phyloP scores from a whole-genome alignment of 306 rosid genomes.

The Rosa rugosa region DNA sequence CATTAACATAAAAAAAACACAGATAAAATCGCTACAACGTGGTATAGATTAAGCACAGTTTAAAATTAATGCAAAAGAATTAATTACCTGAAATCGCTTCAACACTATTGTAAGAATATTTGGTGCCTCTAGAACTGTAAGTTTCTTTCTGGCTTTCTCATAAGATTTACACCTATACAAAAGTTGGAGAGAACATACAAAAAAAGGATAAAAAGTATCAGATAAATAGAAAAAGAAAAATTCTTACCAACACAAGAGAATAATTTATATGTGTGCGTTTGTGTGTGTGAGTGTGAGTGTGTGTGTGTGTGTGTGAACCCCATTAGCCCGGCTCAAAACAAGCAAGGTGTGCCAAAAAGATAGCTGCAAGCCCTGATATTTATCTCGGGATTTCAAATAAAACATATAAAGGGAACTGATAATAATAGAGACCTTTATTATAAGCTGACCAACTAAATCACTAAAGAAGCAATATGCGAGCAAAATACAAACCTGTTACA shows the following conservation, averaged over 20 bases:
- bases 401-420: not conserved
- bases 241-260: not conserved
- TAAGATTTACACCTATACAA: constrained; percentile 64
- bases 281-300: too few species aligned
- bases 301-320: not conserved
- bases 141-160: constrained; percentile 74
- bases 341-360: not conserved
- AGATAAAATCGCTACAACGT: not conserved
- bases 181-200: constrained; percentile 8
- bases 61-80: constrained; percentile 18
- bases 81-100: constrained; percentile 75
- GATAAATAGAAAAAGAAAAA: not conserved
- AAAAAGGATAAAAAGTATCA: not conserved
- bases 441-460: not conserved
- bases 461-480: not conserved
- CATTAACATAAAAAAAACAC: constrained; percentile 15
- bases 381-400: not conserved
- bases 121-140: constrained; percentile 72
- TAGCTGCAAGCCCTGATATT: not conserved
- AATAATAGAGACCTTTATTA: not conserved
- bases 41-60: not conserved
- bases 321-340: not conserved
- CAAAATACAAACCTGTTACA: constrained; percentile 61
- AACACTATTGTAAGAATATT: constrained; percentile 77
- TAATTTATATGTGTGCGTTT: not conserved